Conservation (phyloP, 805 yeast genomes). For the Lipomyces yamadae region DNA sequence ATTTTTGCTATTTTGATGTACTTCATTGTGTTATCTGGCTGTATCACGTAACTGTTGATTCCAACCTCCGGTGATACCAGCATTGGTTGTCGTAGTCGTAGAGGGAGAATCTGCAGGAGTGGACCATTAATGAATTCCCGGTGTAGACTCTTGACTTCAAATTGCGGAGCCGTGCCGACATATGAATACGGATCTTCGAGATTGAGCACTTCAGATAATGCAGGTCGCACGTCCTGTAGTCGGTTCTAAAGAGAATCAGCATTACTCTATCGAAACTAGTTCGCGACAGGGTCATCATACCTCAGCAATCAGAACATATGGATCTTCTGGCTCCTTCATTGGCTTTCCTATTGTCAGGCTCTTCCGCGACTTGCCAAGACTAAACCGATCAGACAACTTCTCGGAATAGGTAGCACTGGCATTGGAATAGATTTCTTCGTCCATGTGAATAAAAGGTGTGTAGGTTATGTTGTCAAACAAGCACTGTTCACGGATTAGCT, state of each 20-base stretch:
- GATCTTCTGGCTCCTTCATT: conserved; percentile 45
- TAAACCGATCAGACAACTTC: conserved; percentile 25
- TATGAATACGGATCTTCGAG: conserved; percentile 44
- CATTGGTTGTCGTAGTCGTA: conserved; percentile 44
- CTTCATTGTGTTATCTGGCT: conserved; percentile 1
- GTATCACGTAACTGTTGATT: conserved; percentile 6
- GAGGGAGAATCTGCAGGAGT: conserved; percentile 46
- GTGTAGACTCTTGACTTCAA: conserved; percentile 40
- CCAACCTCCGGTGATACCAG: conserved; percentile 5
- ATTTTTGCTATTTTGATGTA: conserved; percentile 48
- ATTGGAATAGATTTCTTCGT: conserved; percentile 43
- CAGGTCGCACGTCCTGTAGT: conserved; percentile 46
- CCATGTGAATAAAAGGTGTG: conserved; percentile 58
- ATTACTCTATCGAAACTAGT: not conserved
- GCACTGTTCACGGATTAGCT: conserved; percentile 50
- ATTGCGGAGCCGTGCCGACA: conserved; percentile 36
- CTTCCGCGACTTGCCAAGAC: conserved; percentile 44
- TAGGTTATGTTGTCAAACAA: conserved; percentile 70
- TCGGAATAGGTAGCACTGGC: conserved; percentile 18
- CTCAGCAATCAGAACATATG: conserved; percentile 44
- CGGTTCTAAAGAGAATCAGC: conserved; percentile 42
- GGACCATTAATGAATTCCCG: conserved; percentile 44
- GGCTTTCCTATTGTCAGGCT: conserved; percentile 44
- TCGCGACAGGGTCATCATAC: not conserved
- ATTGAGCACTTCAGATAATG: conserved; percentile 38